Conservation (phyloP, 1,284 basidiomycete species). For the Ceratobasidium sp. region DNA sequence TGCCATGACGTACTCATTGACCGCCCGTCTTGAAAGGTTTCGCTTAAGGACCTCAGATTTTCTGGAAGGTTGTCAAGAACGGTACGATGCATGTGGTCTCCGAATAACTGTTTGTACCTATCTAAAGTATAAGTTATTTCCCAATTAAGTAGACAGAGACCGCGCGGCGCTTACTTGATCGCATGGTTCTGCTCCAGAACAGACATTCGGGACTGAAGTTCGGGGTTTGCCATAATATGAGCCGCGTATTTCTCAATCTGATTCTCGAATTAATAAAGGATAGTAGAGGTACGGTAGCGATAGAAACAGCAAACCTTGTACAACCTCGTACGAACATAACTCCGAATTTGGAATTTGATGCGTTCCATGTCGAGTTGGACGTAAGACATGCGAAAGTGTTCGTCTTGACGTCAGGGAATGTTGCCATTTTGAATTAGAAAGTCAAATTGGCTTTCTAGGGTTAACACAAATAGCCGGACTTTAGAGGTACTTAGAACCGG, state of each 20-base stretch:
- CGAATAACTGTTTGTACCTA: slow-evolving; percentile 35
- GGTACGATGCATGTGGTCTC: slow-evolving; percentile 9
- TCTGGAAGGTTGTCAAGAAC: slow-evolving; percentile 78
- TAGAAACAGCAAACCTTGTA: slow-evolving; percentile 73
- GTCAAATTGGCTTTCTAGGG: too few species aligned
- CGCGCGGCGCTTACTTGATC: slow-evolving; percentile 64
- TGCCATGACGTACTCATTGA: slow-evolving; percentile 84
- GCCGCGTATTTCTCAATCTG: slow-evolving; percentile 90
- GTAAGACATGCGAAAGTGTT: slow-evolving; percentile 90
- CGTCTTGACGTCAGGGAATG: too few species aligned
- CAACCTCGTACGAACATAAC: slow-evolving; percentile 86
- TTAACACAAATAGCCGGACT: too few species aligned
- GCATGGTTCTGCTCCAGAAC: slow-evolving; percentile 85
- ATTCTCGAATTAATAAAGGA: background rate
- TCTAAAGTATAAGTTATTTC: background rate
- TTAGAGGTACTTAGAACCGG: too few species aligned
- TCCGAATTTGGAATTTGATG: slow-evolving; percentile 88
- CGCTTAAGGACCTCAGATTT: slow-evolving; percentile 79
- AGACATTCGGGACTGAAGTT: slow-evolving; percentile 78
- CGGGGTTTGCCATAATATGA: slow-evolving; percentile 76
- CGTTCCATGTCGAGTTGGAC: slow-evolving; percentile 94
- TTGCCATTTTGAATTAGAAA: too few species aligned
- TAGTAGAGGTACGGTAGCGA: background rate
- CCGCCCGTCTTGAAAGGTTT: slow-evolving; percentile 70
- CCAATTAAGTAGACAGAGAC: background rate